A percentile compares a stretch with the other conserved stretches of the same genome.
phyloP scores from a whole-genome alignment of 441 rosid species.

The Syzygium malaccense region DNA sequence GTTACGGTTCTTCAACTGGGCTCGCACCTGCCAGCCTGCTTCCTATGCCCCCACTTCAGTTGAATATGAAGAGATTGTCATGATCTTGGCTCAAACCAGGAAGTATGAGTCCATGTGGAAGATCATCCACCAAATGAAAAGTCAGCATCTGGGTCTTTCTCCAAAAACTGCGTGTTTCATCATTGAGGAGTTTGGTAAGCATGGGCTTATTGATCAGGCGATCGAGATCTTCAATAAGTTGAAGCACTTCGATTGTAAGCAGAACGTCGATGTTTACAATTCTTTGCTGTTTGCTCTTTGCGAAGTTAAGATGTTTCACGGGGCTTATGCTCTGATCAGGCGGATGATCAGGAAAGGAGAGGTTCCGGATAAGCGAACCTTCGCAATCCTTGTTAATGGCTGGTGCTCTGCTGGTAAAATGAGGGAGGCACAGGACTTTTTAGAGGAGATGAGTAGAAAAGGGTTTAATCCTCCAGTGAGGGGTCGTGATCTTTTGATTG shows the following conservation, averaged over 20 bases:
- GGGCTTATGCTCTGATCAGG: slow-evolving; percentile 72
- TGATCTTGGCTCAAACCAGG: slow-evolving; percentile 45
- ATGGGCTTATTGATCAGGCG: slow-evolving; percentile 68
- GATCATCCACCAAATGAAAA: slow-evolving; percentile 56
- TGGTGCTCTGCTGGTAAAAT: slow-evolving; percentile 85
- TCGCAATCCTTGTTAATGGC: slow-evolving; percentile 55
- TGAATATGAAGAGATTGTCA: slow-evolving; percentile 65
- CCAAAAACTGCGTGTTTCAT: slow-evolving; percentile 54
- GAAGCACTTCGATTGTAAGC: slow-evolving; percentile 42
- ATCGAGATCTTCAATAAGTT: slow-evolving; percentile 76
- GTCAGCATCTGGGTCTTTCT: slow-evolving; percentile 37
- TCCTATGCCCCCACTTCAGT: slow-evolving; percentile 60
- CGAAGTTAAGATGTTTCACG: slow-evolving; percentile 76
- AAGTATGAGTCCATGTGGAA: slow-evolving; percentile 81
- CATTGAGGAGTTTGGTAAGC: slow-evolving; percentile 67
- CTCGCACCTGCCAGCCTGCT: slow-evolving; percentile 28
- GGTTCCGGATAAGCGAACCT: slow-evolving; percentile 60
- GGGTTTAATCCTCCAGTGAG: slow-evolving; percentile 85
- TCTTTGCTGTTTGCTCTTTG: slow-evolving; percentile 71
- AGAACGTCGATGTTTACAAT: slow-evolving; percentile 43
- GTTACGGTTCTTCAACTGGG: slow-evolving; percentile 90
- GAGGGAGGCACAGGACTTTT: slow-evolving; percentile 68
- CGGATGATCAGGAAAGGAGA: slow-evolving; percentile 73
- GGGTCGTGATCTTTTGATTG: slow-evolving; percentile 79
- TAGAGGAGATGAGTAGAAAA: slow-evolving; percentile 74